Evolutionary conservation across 2,329 filamentous ascomycete genomes (phyloP), one percentile per base, ranked within the genome.

Genomic region (Phoma sp.): DNA sequence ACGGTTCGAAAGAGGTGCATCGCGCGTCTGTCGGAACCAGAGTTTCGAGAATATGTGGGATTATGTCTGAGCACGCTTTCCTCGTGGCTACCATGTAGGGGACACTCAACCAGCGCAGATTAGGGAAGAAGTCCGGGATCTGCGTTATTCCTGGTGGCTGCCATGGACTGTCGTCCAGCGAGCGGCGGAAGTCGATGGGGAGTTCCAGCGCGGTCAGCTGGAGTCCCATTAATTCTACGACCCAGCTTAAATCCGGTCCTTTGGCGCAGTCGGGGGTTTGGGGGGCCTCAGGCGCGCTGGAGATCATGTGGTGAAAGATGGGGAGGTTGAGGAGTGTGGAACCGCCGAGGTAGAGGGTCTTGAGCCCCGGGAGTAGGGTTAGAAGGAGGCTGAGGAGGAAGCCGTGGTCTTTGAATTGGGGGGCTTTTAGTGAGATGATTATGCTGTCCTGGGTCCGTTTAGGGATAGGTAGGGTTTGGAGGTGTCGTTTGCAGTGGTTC

Each of bases 261-360:
- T 12, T 3, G 5, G 45, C 21, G 37, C 45, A 41, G 21, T 35
- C 37, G n/a, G 27, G 37, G 7, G 19, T 37, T 9, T 2, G 2
- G 12, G 6, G 9, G 15, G 24, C 27, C 6, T 21, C 24, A 5
- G 35, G 12, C 17, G 25, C 19, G 45, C 33, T 35, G 45, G 21
- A 29, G 5, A 41, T 40, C 21, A 49, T 33, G 15, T 12, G 2
- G 19, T 3, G 29, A 9, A 49, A 25, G 21, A 49, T 21, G 2
- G 45, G 45, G 29, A 41, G 41, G 45, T 49, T 49, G 45, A 35
- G 27, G 15, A 49, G 45, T n/a, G 41, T 35, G 13, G 27, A 40
- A n/a, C 45, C 37, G 37, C 37, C 45, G 9, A 49, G 45, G 19
- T 35, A 41, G 1, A 49, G 29, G 0, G n/a, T 27, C 9, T 10